Base-by-base conservation (phyloP, 805 yeast species). In the Zygosaccharomyces gambellarensis region DNA sequence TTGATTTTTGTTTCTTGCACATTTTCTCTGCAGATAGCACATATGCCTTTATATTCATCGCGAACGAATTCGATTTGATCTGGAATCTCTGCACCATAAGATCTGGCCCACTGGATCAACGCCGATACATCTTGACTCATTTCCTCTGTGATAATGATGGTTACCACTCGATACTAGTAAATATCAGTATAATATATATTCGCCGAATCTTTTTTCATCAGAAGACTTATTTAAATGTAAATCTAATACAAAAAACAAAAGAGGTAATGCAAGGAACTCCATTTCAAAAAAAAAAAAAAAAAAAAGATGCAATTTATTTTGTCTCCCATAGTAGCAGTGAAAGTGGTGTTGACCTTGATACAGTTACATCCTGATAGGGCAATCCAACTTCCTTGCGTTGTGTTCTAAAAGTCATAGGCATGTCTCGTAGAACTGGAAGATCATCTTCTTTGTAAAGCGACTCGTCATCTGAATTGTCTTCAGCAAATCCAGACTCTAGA, bases 21-120 rank as follows among this genome's bases (percentile, higher is more conserved):
- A 50, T 45, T 58, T 34, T 32, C 44, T 4, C 51, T 59, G 10
- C 64, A 49, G 10, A 62, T 44, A 17, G 74, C 71, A 45, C 64
- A 61, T 17, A 71, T 65, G 1, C 81, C 81, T 43, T 62, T 67
- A 5, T 56, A 59, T 3, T 58, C 55, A 3, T 58, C 62, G 25
- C 53, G 45, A 8, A 58, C 48, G 54, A 79, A 77, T n/a, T 59
- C 51, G 1, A 78, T 46, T 2, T 51, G 54, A 0, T 61, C 59
- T 14, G 72, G 69, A 21, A 72, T 54, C 0, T 42, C 14, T 1
- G 71, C 65, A 0, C 80, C 80, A 47, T 71, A 57, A 0, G 45
- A 38, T 5, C 28, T 39, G 0, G 78, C 78, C 81, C 81, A 74
- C 6, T 49, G 32, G 2, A 65, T 29, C 12, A 67, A 43, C 6